A percentile compares a stretch with the other conserved stretches of the same genome.
phyloP scores from a whole-genome alignment of 2,329 filamentous ascomycete species.

The Plenodomus tracheiphilus region DNA sequence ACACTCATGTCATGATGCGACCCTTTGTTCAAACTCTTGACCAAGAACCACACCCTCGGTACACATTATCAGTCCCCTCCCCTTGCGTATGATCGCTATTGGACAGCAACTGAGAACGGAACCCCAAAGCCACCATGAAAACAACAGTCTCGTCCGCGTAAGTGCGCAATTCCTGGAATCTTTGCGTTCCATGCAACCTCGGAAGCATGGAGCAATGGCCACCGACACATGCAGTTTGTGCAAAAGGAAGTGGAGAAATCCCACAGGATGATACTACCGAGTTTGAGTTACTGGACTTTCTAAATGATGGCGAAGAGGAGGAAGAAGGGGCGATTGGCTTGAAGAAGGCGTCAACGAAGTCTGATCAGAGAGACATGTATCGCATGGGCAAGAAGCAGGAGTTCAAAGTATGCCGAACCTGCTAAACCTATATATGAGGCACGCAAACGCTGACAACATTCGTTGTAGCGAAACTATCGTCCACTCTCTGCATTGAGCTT shows the following conservation, averaged over 20 bases:
- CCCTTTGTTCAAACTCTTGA: too few species aligned
- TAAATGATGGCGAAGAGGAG: background rate
- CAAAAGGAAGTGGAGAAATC: too few species aligned
- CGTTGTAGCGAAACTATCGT: conserved; percentile 8
- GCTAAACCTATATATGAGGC: background rate
- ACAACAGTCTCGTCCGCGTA: too few species aligned
- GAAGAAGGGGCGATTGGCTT: background rate
- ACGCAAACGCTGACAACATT: background rate
- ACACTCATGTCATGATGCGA: too few species aligned
- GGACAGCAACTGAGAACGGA: too few species aligned
- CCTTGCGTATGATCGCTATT: too few species aligned
- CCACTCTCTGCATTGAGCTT: conserved; percentile 19
- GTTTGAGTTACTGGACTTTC: background rate
- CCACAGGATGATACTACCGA: background rate
- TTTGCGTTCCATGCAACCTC: too few species aligned
- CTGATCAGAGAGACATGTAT: conserved; percentile 23
- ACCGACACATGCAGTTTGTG: too few species aligned
- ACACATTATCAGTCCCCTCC: too few species aligned
- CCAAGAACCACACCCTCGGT: background rate
- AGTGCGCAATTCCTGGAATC: too few species aligned
- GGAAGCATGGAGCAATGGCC: too few species aligned
- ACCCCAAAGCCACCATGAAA: too few species aligned
- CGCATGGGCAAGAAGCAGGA: conserved; percentile 31
- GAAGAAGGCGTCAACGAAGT: conserved; percentile 4
- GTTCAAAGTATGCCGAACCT: conserved; percentile 5